Base-by-base conservation (phyloP, 257 asterid genomes). In the Nicotiana sylvestris region DNA sequence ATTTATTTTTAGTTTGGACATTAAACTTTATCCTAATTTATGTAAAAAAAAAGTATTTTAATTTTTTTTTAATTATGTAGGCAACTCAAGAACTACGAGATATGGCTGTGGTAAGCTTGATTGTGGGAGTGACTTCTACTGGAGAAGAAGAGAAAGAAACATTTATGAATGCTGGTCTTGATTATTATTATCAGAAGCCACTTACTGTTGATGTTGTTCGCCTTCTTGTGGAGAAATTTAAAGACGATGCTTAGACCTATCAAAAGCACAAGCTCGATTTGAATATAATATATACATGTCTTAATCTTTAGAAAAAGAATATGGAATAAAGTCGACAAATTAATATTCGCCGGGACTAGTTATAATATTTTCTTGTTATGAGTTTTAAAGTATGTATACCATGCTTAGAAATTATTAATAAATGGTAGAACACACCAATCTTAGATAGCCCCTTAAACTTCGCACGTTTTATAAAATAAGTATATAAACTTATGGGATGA, bases 151-250 rank as follows among this genome's bases (percentile, higher is more conserved):
- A 85, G 76, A 91, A 82, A 49, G 78, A 62, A 32, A 86, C 87
- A 10, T 91, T 91, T 77, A 33, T 83, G 64, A 86, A 33, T 18
- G 86, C 91, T 35, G 93, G 95, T 0, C 78, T 91, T 27, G 91
- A 91, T 85, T 66, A 46, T 29, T 89, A 89, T 30, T 68, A 78
- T 77, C 85, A 80, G 33, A 91, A 90, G 57, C 95, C 92, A 13
- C 55, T 91, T 39, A 82, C 53, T 17, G 21, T 37, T 1, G 65
- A 80, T 21, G 27, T 35, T 4, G 49, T 46, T 65, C 37, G 5
- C 15, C 0, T 18, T n/a, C 49, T 80, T 1, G 37, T 64, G 25
- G 78, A 70, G 6, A 70, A 70, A 39, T 18, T 70, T 39, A 39
- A 70, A 9, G 33, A 15, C 6, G 15, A 69, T 39, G 56, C 32